Base-by-base conservation (phyloP, 331 rosid genomes). In the Pyrus hybrid region DNA sequence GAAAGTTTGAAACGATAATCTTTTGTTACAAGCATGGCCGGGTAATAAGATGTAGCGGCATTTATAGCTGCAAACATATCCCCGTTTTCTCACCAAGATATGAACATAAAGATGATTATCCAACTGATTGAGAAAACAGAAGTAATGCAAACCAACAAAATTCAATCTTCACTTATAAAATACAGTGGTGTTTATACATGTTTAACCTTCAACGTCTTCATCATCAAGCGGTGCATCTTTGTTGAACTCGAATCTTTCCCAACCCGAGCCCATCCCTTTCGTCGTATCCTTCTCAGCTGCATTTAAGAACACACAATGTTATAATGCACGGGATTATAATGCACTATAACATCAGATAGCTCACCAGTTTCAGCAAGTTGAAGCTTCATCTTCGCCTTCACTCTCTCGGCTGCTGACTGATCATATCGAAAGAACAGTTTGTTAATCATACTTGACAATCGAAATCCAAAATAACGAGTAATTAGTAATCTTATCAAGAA, bases 241-340 rank as follows among this genome's bases (percentile, higher is more conserved):
- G 89, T 92, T 68, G 79, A 92, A 95, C 70, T 95, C 97, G 80
- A 95, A 95, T 63, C 97, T 83, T 83, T 95, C 99, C 99, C 97
- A 95, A 74, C 87, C 91, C 2, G 84, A 75, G 72, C 95, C 95
- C 60, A 5, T 82, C 13, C 95, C 97, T 81, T 87, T 92, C 33
- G 80, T 85, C 25, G 77, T 71, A 77, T 90, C 99, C 68, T 80
- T 88, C 63, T 83, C 84, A 64, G 90, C 97, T 95, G 89, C 84
- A 83, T 67, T 79, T 47, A 68, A 20, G 28, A 83, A 60, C 79
- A 66, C 13, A 47, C 21, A 21, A 77, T 18, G 26, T 41, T 62
- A 41, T 7, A 11, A 25, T 3, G 21, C 47, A 30, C 49, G 11
- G 20, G 49, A 11, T 43, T 43, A 23, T 56, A 72, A 23, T 45